Base-by-base conservation (phyloP, 2,329 filamentous ascomycete genomes). In the Thelonectria discophora region DNA sequence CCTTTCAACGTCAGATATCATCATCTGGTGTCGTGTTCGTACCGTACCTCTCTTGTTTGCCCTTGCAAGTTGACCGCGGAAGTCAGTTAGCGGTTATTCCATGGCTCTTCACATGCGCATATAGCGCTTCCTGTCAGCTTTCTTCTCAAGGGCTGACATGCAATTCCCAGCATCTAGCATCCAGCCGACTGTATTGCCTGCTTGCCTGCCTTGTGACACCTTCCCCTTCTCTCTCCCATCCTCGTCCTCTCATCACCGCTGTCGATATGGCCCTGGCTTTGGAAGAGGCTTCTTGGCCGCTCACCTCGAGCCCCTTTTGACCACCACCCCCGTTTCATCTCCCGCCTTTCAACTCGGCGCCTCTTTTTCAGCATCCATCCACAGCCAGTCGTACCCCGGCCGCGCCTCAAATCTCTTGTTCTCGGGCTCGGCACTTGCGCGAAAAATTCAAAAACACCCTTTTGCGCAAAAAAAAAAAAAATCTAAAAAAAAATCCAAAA, bases 321-420 rank as follows among this genome's bases (percentile, higher is more conserved):
- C n/a, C 21, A 27, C n/a, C 21, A 24, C 27, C 24, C 48, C 50
- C 45, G 55, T 55, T 63, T 63, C 60, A 60, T 59, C 51, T 56
- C 56, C 60, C 51, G 20, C 46, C 21, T 24, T 30, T 30, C 17
- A 27, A 27, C 27, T 40, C 34, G 18, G 30, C 45, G 40, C 45
- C 47, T 47, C 34, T 52, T 27, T 11, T 37, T 6, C 34, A 42
- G 32, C 51, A 34, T 20, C 24, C 24, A 30, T 30, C n/a, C 46
- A 13, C 21, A 39, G 24, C 55, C 55, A 24, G 39, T 54, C 45
- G 50, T 45, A 40, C 15, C 49, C 24, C 48, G 39, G 24, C 15
- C 20, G 18, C 21, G 17, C 43, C 40, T 27, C 18, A 21, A 9
- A 45, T n/a, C 21, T 50, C n/a, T 46, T 39, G 17, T n/a, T 24